These are phyloP conservation scores for Scedosporium aurantiacum DNA, from an alignment of 2,329 filamentous ascomycete genomes.

Conservation along the genomic window DNA sequence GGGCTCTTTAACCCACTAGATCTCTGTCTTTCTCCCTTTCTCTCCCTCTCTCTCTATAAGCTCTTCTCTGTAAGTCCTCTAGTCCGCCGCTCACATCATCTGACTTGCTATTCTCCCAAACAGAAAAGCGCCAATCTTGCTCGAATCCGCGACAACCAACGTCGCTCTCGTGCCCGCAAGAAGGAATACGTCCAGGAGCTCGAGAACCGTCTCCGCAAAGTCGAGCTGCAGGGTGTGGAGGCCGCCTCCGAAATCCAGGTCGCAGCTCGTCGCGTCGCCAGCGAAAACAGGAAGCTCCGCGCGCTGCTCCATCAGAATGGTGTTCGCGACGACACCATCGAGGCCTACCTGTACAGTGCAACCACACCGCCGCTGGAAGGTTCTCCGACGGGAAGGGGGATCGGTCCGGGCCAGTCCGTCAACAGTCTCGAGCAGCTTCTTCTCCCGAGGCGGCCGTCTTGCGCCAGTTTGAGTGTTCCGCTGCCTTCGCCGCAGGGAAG, in stretches of 20 bases:
- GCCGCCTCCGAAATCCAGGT: constrained; percentile 62
- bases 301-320: constrained; percentile 47
- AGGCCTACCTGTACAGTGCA: constrained; percentile 23
- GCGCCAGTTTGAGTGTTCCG: constrained; percentile 16
- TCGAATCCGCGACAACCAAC: constrained; percentile 66
- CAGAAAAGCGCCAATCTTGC: constrained; percentile 23
- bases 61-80: neutral
- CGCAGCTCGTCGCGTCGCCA: constrained; percentile 55
- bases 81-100: neutral
- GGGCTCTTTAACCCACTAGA: neutral
- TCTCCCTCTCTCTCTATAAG: neutral
- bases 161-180: constrained; percentile 60
- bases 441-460: constrained; percentile 22
- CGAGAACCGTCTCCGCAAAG: constrained; percentile 48
- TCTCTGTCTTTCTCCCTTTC: constrained; percentile 6
- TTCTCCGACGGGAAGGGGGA: constrained; percentile 6
- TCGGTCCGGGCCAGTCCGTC: constrained; percentile 11
- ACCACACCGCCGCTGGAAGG: neutral
- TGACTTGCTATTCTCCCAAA: neutral
- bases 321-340: constrained; percentile 43
- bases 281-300: constrained; percentile 57
- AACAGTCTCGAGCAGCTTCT: constrained; percentile 27
- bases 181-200: constrained; percentile 63
- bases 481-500: constrained; percentile 10
- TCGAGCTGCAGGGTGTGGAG: constrained; percentile 54